These are phyloP conservation scores for Plasmodium relictum DNA, from an alignment of 169 alveolate species.

Conservation along the genomic window DNA sequence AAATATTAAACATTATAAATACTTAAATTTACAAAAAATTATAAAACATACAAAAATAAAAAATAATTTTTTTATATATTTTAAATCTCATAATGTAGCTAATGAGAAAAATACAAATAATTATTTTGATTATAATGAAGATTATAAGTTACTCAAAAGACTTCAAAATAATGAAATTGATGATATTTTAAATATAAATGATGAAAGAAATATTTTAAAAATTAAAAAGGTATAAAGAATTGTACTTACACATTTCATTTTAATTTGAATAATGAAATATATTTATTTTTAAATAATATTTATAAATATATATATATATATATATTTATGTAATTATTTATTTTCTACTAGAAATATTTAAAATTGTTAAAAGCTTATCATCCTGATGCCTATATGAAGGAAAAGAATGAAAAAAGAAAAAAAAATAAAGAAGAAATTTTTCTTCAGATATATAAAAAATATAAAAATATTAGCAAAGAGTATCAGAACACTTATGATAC, in stretches of 20 bases:
- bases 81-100: slow-evolving; percentile 1
- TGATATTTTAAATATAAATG: slow-evolving; percentile 6
- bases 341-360: slow-evolving; percentile 29
- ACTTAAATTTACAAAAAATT: slow-evolving; percentile 6
- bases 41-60: neutral
- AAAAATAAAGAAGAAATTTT: slow-evolving; percentile 64
- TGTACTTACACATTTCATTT: neutral
- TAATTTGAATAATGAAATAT: neutral
- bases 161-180: slow-evolving; percentile 16
- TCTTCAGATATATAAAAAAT: slow-evolving; percentile 21
- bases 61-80: slow-evolving; percentile 1
- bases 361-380: slow-evolving; percentile 38
- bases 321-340: neutral
- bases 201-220: slow-evolving; percentile 17
- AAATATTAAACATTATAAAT: slow-evolving; percentile 8
- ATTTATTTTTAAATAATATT: neutral
- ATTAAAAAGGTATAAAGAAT: slow-evolving; percentile 27
- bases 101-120: neutral
- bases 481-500: slow-evolving; percentile 27
- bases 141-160: slow-evolving; percentile 23
- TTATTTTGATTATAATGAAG: slow-evolving; percentile 49
- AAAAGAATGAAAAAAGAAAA: slow-evolving; percentile 41
- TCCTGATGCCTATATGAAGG: slow-evolving; percentile 53
- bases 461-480: slow-evolving; percentile 17
- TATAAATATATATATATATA: neutral